These are phyloP conservation scores for Pseudogymnoascus sp. DNA, from an alignment of 2,329 filamentous ascomycete species.

Conservation along the genomic window DNA sequence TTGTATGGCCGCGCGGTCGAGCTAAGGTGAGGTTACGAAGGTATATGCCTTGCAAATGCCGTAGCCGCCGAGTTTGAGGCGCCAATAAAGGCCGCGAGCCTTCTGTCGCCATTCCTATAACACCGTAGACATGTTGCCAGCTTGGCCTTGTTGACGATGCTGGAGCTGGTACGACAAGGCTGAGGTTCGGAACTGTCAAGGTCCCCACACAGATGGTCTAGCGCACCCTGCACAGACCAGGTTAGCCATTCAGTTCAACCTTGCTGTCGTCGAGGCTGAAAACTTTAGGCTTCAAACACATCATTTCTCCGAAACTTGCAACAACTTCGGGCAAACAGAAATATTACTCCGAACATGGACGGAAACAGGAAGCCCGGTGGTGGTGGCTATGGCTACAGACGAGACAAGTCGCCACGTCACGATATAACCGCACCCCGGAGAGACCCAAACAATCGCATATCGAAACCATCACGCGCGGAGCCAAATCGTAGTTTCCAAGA, in stretches of 20 bases:
- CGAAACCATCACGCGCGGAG: constrained; percentile 35
- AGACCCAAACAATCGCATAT: constrained; percentile 47
- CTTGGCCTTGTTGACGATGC: constrained; percentile 3
- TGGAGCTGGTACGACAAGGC: constrained; percentile 3
- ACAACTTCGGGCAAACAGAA: neutral
- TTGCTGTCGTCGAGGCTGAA: constrained; percentile 4
- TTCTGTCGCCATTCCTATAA: constrained; percentile 23
- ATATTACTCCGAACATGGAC: constrained; percentile 4
- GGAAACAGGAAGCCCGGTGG: neutral
- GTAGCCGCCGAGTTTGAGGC: constrained; percentile 74
- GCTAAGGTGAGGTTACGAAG: constrained; percentile 74
- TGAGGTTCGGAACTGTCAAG: constrained; percentile 3
- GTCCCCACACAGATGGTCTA: neutral
- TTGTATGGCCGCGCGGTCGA: constrained; percentile 48
- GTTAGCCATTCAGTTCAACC: neutral
- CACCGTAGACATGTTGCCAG: neutral
- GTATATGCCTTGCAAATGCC: constrained; percentile 80
- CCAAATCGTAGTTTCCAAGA: constrained; percentile 22
- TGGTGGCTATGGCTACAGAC: constrained; percentile 11
- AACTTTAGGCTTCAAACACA: neutral
- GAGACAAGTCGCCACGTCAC: constrained; percentile 32
- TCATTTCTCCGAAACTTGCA: neutral
- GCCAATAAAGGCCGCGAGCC: constrained; percentile 41
- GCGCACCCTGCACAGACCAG: constrained; percentile 7
- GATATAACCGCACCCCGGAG: constrained; percentile 48